Base-by-base conservation (phyloP, 2,329 filamentous ascomycete species). In the Cladophialophora yegresii region DNA sequence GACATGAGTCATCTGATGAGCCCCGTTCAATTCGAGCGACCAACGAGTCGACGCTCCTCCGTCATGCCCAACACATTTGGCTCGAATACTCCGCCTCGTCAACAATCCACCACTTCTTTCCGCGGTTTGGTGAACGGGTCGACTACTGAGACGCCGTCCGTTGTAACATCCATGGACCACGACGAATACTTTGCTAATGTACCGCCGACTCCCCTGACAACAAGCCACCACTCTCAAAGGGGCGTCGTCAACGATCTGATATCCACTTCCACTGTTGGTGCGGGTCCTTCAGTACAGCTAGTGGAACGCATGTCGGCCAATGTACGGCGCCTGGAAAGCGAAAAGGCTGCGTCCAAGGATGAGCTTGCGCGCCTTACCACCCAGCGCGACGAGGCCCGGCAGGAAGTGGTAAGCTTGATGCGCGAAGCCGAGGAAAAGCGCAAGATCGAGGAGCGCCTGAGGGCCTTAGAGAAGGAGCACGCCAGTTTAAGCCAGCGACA, bases 301-400 rank as follows among this genome's bases (percentile, higher is more conserved):
- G 93, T 99, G 16, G 95, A 98, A 78, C 87, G 93, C 59, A 96
- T 99, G 91, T 96, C 91, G 73, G 91, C 93, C 2, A 91, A 92
- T 0, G 93, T 99, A 51, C 89, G 95, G 9, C 87, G 93, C 5
- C 82, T 99, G 0, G 95, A 99, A 75, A 91, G 87, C 55, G 95
- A 99, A 75, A 96, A 96, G 74, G 91, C 95, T 1, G 90, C 89
- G 1, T 88, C 89, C 13, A 92, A 90, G 73, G 95, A 99, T 74
- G 95, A 99, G 75, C 82, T 97, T 69, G 82, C 84, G 0, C 84
- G 93, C 7, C 84, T 99, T 20, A 87, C 87, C 5, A 82, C 84
- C n/a, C 95, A 99, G 76, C 85, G 95, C 54, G 95, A 99, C 73
- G 92, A 96, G 75, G 92, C 93, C 2, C 83, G 95, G n/a, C 84